A percentile compares a stretch with the other conserved stretches of the same genome.
Conservation (phyloP, 371 early-diverging fungal genomes). For the Mucor saturninus region DNA sequence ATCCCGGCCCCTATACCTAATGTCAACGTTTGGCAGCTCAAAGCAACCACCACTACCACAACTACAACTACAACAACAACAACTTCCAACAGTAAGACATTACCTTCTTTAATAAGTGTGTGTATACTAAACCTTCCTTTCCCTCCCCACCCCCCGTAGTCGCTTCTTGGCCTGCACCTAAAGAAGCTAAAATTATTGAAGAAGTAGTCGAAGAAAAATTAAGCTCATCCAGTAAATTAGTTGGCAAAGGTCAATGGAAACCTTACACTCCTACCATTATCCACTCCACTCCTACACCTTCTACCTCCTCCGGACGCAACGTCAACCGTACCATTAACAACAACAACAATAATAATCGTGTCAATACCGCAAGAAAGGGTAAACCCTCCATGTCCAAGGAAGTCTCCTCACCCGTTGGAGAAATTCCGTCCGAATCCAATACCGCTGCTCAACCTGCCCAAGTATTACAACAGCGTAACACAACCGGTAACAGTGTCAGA, state of each 20-base stretch:
- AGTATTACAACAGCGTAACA: constrained; percentile 5
- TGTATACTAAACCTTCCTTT: background rate
- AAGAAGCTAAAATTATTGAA: constrained; percentile 24
- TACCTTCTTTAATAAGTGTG: background rate
- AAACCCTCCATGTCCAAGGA: constrained; percentile 4
- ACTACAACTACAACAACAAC: background rate
- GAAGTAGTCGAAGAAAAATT: constrained; percentile 11
- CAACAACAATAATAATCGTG: background rate
- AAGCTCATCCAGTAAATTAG: constrained; percentile 7
- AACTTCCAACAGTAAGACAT: constrained; percentile 6
- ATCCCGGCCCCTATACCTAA: constrained; percentile 45
- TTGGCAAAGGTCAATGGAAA: constrained; percentile 58
- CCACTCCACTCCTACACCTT: constrained; percentile 47
- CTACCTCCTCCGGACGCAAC: background rate
- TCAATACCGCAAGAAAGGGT: background rate
- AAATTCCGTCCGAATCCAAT: constrained; percentile 9
- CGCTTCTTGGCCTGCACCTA: constrained; percentile 31
- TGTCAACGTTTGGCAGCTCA: constrained; percentile 56
- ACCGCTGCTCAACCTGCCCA: too few relatives aligned
- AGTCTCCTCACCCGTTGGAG: background rate
- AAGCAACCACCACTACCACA: constrained; percentile 20
- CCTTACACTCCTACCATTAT: constrained; percentile 66
- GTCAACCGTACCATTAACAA: too few relatives aligned
- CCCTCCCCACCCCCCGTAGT: background rate
- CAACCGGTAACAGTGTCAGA: background rate